Evolutionary conservation across 2,329 filamentous ascomycete genomes (phyloP), one percentile per base, ranked within the genome.

Genomic region (Tolypocladium amazonense): DNA sequence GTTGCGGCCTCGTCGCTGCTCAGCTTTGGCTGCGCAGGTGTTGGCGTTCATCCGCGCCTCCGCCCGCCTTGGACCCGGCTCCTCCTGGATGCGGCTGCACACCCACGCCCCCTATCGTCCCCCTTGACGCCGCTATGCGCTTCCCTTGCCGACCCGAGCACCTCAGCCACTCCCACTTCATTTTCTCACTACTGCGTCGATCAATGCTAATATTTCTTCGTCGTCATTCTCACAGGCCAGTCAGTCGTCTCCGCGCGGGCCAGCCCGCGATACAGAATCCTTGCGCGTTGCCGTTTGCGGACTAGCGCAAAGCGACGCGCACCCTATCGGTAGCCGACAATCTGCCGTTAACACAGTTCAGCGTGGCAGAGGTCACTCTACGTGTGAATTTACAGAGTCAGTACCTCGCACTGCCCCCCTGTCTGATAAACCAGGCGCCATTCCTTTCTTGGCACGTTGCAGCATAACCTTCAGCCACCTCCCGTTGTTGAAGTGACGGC

Each of bases 331-430:
- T 52, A 50, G 27, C 63, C 63, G 62, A 64, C 35, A 56, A 55
- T 65, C 58, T 61, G 58, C 63, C 62, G 63, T 38, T 54, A 58
- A 58, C 62, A 41, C 23, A 12, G 0, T 1, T 33, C 23, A 9
- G 30, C 14, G 45, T 35, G 39, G 18, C 8, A 33, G n/a, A 62
- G 50, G 63, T 65, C 38, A 25, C 57, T n/a, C 30, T 8, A 20
- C 55, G 23, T 56, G 39, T 37, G 23, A 50, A 27, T 23, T 35
- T 11, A 3, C 4, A n/a, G 7, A 41, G 63, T 64, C 58, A 65
- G 62, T 63, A 62, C 60, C 47, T 61, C 27, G 11, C 25, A n/a
- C 18, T 23, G 15, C 14, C 18, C 57, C 57, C 60, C n/a, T 37
- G 58, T 27, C 30, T 43, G 60, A 39, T 58, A 47, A 18, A 20